These are phyloP conservation scores for Paecilomyces niveus DNA, from an alignment of 2,329 filamentous ascomycete genomes.

Conservation along the genomic window DNA sequence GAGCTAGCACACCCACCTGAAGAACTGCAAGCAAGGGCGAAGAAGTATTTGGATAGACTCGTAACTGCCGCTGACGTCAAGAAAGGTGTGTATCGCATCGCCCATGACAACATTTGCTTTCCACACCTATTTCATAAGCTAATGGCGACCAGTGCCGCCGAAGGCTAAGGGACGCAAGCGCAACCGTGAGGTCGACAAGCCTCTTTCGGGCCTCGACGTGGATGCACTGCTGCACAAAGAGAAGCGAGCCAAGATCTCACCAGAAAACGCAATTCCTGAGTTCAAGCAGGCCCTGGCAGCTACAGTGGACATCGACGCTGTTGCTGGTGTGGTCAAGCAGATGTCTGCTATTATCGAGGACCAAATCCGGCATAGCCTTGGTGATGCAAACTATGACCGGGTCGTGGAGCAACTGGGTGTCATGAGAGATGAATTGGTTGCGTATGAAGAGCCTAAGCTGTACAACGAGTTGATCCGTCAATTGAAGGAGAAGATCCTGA, in stretches of 20 bases:
- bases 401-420: slow-evolving; percentile 70
- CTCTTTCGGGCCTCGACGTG: slow-evolving; percentile 83
- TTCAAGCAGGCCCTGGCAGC: slow-evolving; percentile 72
- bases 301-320: slow-evolving; percentile 53
- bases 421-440: slow-evolving; percentile 69
- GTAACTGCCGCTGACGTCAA: slow-evolving; percentile 71
- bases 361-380: slow-evolving; percentile 66
- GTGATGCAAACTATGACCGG: slow-evolving; percentile 65
- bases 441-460: slow-evolving; percentile 64
- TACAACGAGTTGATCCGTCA: slow-evolving; percentile 69
- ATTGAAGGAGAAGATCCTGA: slow-evolving; percentile 66
- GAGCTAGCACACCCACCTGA: slow-evolving; percentile 67
- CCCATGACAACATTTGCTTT: not conserved
- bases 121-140: slow-evolving; percentile 8
- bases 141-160: slow-evolving; percentile 58
- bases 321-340: slow-evolving; percentile 64
- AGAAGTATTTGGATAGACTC: slow-evolving; percentile 55
- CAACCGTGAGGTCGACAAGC: slow-evolving; percentile 64
- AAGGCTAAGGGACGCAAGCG: slow-evolving; percentile 68
- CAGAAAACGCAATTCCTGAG: slow-evolving; percentile 76
- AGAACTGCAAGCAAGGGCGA: slow-evolving; percentile 54
- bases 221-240: slow-evolving; percentile 66
- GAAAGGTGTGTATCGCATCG: slow-evolving; percentile 50
- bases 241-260: slow-evolving; percentile 47
- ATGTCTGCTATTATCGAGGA: slow-evolving; percentile 64